Base-by-base conservation (phyloP, 129 eudicot species). In the Arctium lappa region DNA sequence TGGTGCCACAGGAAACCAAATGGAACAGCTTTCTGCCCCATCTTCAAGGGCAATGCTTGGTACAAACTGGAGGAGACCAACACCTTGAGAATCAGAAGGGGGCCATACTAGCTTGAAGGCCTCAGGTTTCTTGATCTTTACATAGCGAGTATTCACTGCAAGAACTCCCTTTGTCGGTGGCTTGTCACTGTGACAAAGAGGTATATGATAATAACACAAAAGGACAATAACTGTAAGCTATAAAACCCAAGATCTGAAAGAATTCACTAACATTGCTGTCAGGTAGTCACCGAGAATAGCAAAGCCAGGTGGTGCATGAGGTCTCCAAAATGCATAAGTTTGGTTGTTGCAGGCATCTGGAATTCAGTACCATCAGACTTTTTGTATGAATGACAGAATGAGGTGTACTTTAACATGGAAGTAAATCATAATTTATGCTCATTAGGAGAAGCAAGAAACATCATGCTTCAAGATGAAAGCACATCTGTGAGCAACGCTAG, bases 1-100 rank as follows among this genome's bases (percentile, higher is more conserved):
- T 31, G 99, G 99, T 44, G 99, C 99, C 80, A 86, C 94, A 63
- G 99, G 99, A 82, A 90, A 96, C 99, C 99, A 96, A 78, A 96
- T 88, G 48, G 98, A 93, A 77, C 93, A 95, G 84, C 84, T 83
- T 78, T 71, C 80, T 65, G 84, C 85, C 53, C 81, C 86, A 11
- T 84, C 80, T 68, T 71, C 66, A 69, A 72, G 77, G 63, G 75
- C 66, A 66, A 50, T 32, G 66, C 83, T 72, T 8, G 83, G 74
- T 42, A 66, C 42, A 53, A 74, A 74, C 72, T 75, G 80, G 66
- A 69, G 80, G 86, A 48, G 44, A 37, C 13, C 72, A 3, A 13
- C 75, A 78, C 68, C 82, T 79, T 90, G 86, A 84, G 87, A 81
- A 72, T 86, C 87, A 10, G 89, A 69, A 38, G 84, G 81, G 33